phyloP scores from a whole-genome alignment of 768 basidiomycete species.

The Suillus decipiens region DNA sequence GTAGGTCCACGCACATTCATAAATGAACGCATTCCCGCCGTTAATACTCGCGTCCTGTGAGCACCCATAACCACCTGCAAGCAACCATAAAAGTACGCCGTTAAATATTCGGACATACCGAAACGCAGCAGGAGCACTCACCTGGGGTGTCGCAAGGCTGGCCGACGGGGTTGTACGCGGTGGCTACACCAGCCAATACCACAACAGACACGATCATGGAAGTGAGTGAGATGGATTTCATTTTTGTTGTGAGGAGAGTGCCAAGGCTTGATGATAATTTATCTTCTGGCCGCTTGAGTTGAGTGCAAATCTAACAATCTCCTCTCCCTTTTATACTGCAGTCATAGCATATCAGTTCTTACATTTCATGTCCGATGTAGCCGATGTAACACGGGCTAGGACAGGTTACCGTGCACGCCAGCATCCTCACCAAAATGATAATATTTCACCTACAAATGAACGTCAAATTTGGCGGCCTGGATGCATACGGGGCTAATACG shows the following conservation, averaged over 20 bases:
- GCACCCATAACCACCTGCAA: neutral
- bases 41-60: neutral
- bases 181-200: neutral
- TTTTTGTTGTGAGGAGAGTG: neutral
- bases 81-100: neutral
- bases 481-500: neutral
- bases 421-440: neutral
- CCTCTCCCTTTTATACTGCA: neutral
- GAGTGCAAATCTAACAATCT: neutral
- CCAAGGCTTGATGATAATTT: neutral
- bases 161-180: constrained; percentile 6
- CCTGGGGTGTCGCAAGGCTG: constrained; percentile 1
- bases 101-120: too few species aligned
- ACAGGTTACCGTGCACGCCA: neutral
- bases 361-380: neutral
- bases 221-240: constrained; percentile 5
- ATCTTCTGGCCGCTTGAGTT: neutral
- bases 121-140: neutral
- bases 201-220: constrained; percentile 6
- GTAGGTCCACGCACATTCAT: neutral
- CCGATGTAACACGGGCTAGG: neutral
- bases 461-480: neutral
- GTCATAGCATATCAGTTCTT: neutral
- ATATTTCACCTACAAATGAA: neutral
- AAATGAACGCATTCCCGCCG: constrained; percentile 1